Conservation (phyloP, 75 land plant species). For the Sequoiadendron giganteum region DNA sequence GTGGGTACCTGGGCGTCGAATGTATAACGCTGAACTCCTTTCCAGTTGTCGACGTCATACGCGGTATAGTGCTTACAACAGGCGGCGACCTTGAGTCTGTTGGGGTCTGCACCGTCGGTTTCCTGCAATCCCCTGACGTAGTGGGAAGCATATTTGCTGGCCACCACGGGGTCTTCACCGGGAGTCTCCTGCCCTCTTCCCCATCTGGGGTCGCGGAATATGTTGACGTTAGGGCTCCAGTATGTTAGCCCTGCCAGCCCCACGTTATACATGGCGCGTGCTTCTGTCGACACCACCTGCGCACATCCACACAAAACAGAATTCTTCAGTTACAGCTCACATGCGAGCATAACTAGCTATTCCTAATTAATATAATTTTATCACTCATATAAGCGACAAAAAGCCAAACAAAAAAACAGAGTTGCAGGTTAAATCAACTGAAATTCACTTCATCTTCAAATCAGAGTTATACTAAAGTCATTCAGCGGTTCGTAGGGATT, state of each 20-base stretch:
- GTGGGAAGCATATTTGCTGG: constrained; percentile 33
- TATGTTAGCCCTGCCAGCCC: constrained; percentile 78
- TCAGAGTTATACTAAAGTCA: too few species aligned
- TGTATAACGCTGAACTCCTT: constrained; percentile 60
- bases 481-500: too few species aligned
- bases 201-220: constrained; percentile 91
- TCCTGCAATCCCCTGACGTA: constrained; percentile 63
- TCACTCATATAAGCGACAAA: too few species aligned
- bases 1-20: constrained; percentile 71
- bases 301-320: not conserved
- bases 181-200: constrained; percentile 90
- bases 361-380: too few species aligned
- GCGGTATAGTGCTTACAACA: constrained; percentile 94
- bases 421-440: too few species aligned
- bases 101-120: constrained; percentile 25
- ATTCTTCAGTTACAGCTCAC: too few species aligned
- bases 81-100: constrained; percentile 62
- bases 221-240: constrained; percentile 89
- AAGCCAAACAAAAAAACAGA: too few species aligned
- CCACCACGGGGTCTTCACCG: constrained; percentile 56
- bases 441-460: too few species aligned
- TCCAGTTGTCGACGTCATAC: constrained; percentile 89
- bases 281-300: constrained; percentile 90
- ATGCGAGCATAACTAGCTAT: too few species aligned
- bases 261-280: constrained; percentile 82